Conservation (phyloP, 371 early-diverging fungal genomes). For the Mucor racemosus region DNA sequence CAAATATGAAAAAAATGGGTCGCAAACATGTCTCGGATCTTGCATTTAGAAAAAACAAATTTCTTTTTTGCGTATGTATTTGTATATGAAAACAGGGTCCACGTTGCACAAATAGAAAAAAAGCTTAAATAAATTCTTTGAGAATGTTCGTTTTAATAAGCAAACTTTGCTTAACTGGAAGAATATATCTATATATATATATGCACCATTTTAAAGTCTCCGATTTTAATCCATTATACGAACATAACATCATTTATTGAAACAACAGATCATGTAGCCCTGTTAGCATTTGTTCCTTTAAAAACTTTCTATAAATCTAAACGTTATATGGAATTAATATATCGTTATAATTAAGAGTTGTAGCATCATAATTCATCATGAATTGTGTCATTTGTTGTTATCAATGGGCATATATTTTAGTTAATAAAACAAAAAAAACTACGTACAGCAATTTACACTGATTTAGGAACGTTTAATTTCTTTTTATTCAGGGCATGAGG, state of each 20-base stretch:
- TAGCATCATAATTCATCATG: background rate
- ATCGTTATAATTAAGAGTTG: background rate
- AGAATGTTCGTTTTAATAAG: background rate
- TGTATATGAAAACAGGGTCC: background rate
- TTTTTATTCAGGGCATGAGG: too few relatives aligned
- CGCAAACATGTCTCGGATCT: background rate
- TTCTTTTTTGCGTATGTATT: background rate
- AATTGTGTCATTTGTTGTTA: background rate
- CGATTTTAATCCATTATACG: background rate
- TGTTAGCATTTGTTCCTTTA: background rate
- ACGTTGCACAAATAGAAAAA: background rate
- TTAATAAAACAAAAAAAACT: background rate
- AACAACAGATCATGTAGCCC: background rate
- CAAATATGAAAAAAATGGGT: background rate
- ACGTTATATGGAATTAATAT: background rate
- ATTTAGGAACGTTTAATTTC: too few relatives aligned
- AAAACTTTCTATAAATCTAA: background rate
- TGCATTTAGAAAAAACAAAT: background rate
- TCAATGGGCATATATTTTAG: background rate
- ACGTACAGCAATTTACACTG: too few relatives aligned
- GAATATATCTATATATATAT: too few relatives aligned
- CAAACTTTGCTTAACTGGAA: background rate
- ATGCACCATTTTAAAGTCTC: background rate
- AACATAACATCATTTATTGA: background rate
- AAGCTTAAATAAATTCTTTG: background rate